Base-by-base conservation (phyloP, 345 rosid species). In the Psidium friedrichsthalianum region DNA sequence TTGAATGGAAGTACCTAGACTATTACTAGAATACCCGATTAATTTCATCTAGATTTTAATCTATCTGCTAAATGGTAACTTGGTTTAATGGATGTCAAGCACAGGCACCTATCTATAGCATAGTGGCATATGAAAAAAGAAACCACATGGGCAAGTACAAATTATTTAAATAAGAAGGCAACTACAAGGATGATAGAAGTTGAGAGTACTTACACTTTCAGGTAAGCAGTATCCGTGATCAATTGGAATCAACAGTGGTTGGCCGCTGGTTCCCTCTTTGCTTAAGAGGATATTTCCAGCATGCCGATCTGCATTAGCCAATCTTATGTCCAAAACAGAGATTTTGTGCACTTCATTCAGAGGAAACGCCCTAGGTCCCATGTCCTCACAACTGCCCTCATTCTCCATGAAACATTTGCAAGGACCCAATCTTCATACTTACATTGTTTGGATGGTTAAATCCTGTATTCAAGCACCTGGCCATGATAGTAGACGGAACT, bases 171-270 rank as follows among this genome's bases (percentile, higher is more conserved):
- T 57, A 24, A 44, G 27, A 52, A 42, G 84, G 61, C 10, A 57
- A 36, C 36, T 59, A 54, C 6, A 61, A 25, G 32, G 32, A 16
- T 82, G 7, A 16, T 18, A 20, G 51, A 85, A 81, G 9, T 15
- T 54, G 82, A 22, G 20, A 55, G 74, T n/a, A 86, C 91, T 82
- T 85, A 91, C 93, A 83, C 88, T 87, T 83, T 91, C 91, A 44
- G 93, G 91, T 85, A 91, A 74, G 90, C 91, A 91, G 85, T 91
- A 90, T 29, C 93, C 93, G 27, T 91, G 91, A 88, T 91, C 93
- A 22, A 91, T 91, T 42, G 93, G 93, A 89, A 87, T 90, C 87
- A 91, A 86, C 59, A 81, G 40, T 55, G 82, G 51, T 49, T 83
- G 84, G 44, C 90, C 91, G 54, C 83, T 82, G 13, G 11, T 47